Evolutionary conservation across 768 basidiomycete species (phyloP), one percentile per base, ranked within the genome.

Genomic region (Rhodotorula babjevae): DNA sequence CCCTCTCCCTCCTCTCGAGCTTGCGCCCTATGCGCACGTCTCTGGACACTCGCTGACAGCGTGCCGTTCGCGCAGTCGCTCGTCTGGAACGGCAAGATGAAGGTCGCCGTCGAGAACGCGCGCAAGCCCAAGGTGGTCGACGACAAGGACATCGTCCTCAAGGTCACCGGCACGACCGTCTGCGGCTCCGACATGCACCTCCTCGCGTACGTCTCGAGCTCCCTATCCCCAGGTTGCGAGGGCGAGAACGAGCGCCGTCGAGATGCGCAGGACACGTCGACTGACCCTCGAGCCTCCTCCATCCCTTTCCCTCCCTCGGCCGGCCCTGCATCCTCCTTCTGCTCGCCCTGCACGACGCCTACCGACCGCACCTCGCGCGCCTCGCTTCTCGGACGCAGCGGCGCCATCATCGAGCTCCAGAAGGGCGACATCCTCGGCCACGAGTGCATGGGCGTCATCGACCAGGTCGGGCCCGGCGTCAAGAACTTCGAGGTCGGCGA

Each of bases 161-260:
- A 86, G 80, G 86, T 90, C 8, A 91, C 90, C 31, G 90, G 89
- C 1, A 87, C 87, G 0, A 91, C 89, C 27, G 86, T 89, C 61
- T 61, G 58, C n/a, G 52, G 42, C 9, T 2, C 16, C 11, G 42
- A 44, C n/a, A 57, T 47, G 53, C 55, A 70, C 56, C 29, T 68
- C 3, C 59, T 27, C 42, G 47, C 64, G 47, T 60, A 61, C 23
- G 56, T 59, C 18, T 18, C 14, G 21, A 2, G 29, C 25, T 8
- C 50, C 7, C 50, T 7, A 2, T 36, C 36, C 5, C 36, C 5
- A 36, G 5, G 36, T 36, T 4, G 36, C 36, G n/a, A n/a, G n/a
- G n/a, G n/a, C n/a, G n/a, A n/a, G n/a, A n/a, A 31, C n/a, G 53
- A n/a, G 5, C 53, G 5, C 18, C n/a, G n/a, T n/a, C n/a, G n/a